Base-by-base conservation (phyloP, 495 filamentous ascomycete genomes). In the Neurospora intermedia region DNA sequence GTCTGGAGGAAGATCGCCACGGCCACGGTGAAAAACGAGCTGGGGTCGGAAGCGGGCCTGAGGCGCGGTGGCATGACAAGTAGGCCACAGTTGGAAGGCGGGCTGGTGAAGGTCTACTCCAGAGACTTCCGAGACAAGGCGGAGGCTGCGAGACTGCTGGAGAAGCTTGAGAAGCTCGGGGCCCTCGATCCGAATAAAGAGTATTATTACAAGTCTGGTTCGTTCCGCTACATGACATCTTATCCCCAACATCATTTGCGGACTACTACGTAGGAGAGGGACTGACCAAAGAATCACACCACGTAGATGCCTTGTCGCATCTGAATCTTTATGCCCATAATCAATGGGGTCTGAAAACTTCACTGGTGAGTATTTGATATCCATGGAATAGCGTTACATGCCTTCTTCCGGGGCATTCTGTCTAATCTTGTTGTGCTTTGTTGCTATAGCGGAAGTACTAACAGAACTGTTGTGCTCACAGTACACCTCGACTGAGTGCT, bases 181-280 rank as follows among this genome's bases (percentile, higher is more conserved):
- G 77, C 95, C 72, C 84, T 91, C 23, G 83, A 83, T 27, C 72
- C 73, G 4, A 81, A 82, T 0, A 83, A 78, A 72, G 83, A 85
- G 16, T 88, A 96, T 70, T 94, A 92, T 74, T 97, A 96, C 80
- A 96, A 96, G 78, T 87, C 84, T 72, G 86, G 87, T 87, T 73
- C 81, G 84, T 81, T 41, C 16, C 27, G 6, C 3, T 31, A 15
- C 41, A 35, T 66, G 54, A 66, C 15, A 66, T 66, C 54, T 59
- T 59, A 66, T 31, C 54, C 54, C 23, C 16, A 35, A 4, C 6
- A 38, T 13, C 27, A 18, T 66, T 35, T 62, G 54, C 6, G 54
- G 16, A 66, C 13, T 66, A 15, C 48, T 66, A 38, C 27, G 27
- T 15, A 6, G 27, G 15, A 66, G 54, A 15, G 13, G 23, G 11